Evolutionary conservation across 306 rosid genomes (phyloP), one percentile per base, ranked within the genome.

Genomic region (Styphnolobium japonicum): DNA sequence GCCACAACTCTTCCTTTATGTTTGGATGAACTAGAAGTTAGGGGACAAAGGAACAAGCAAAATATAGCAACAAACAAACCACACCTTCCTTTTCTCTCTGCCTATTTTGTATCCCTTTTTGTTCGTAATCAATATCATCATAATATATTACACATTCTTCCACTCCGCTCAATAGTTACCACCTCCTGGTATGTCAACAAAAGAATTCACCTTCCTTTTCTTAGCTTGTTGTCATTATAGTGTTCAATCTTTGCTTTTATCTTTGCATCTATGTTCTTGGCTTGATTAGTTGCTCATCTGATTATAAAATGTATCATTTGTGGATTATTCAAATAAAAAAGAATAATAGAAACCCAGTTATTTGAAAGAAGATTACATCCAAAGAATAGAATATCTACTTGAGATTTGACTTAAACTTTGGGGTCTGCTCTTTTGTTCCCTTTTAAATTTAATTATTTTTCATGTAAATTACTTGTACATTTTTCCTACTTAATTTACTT

Each of bases 1-100:
- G 60, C 67, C 75, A 75, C 55, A 61, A 29, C 70, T 77, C 70
- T 77, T 68, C 67, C 29, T n/a, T 68, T 29, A 33, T 78, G 34
- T 76, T 57, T 86, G 67, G 77, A 79, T 48, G 82, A 65, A 80
- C 87, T 65, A 60, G 39, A 86, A 83, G 39, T 80, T 49, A 83
- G 82, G 82, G 43, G 3, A 69, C 60, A 57, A 49, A 2, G 36
- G 22, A 52, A 42, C 66, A 33, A 19, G 66, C 56, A 74, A 78
- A 78, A 52, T 68, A 40, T 69, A 70, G 55, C 37, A 64, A 51
- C 33, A 71, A 60, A 21, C 51, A 69, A 76, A 58, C 65, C 55
- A 10, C 75, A 48, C 67, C 75, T 77, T 68, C 51, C 73, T 51
- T 79, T 66, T 27, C 60, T 77, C 68, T 56, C 56, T 71, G 18